Conservation (phyloP, 768 basidiomycete species). For the Thelephora ganbajun region DNA sequence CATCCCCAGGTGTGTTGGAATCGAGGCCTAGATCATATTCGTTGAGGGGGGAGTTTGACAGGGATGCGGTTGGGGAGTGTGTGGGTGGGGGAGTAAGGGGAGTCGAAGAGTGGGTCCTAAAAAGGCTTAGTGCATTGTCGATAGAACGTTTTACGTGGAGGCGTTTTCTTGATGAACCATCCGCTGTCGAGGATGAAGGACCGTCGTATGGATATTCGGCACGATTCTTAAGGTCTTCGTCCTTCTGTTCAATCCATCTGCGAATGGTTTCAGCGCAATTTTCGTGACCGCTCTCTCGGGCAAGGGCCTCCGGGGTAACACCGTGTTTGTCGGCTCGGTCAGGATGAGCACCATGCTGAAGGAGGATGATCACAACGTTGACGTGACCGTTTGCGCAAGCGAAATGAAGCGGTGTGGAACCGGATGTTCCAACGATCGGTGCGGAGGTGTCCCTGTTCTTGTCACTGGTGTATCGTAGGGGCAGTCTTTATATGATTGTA, state of each 20-base stretch:
- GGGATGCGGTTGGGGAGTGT: slow-evolving; percentile 13
- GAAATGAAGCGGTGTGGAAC: slow-evolving; percentile 91
- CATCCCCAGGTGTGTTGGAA: slow-evolving; percentile 16
- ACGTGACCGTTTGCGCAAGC: slow-evolving; percentile 92
- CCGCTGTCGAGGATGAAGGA: neutral
- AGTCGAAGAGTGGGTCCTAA: slow-evolving; percentile 20
- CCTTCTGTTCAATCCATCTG: slow-evolving; percentile 52
- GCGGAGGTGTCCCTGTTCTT: slow-evolving; percentile 48
- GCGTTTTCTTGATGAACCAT: slow-evolving; percentile 16
- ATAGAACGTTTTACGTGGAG: slow-evolving; percentile 68
- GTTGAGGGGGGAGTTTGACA: slow-evolving; percentile 23
- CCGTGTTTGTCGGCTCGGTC: slow-evolving; percentile 84
- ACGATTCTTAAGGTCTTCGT: slow-evolving; percentile 45
- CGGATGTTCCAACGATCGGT: slow-evolving; percentile 70
- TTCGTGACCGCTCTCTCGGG: slow-evolving; percentile 65
- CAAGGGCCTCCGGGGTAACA: slow-evolving; percentile 73
- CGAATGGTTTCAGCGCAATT: slow-evolving; percentile 63
- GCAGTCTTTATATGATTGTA: slow-evolving; percentile 30
- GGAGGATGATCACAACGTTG: slow-evolving; percentile 60
- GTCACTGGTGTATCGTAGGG: slow-evolving; percentile 62
- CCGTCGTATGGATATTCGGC: slow-evolving; percentile 5
- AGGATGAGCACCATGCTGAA: slow-evolving; percentile 74
- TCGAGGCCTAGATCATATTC: slow-evolving; percentile 31
- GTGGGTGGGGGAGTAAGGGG: slow-evolving; percentile 9
- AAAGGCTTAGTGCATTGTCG: slow-evolving; percentile 48